Base-by-base conservation (phyloP, 176 grass and related monocot genomes). In the Leersia perrieri region DNA sequence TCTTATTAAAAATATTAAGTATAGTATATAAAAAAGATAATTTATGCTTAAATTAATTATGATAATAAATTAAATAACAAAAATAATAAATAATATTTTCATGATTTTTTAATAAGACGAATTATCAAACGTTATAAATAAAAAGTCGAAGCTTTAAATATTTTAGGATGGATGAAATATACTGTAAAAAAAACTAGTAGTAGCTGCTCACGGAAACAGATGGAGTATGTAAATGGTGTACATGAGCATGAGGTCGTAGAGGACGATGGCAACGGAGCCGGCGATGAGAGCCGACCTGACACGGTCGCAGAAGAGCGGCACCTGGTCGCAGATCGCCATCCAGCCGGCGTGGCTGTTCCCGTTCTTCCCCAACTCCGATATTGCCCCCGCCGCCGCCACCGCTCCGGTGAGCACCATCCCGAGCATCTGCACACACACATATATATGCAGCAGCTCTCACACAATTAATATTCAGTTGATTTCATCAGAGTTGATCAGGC, bases 281-380 rank as follows among this genome's bases (percentile, higher is more conserved):
- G 80, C 78, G 15, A 93, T 83, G 22, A 97, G 77, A 58, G 94
- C 60, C 5, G 87, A 84, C 66, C 27, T 89, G 30, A 91, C 89
- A 30, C 84, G 91, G 69, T 93, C 61, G 38, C 94, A 97, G 74
- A 88, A 97, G 8, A 30, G 15, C 11, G 31, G 67, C 0, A 97
- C 71, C 83, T 76, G 84, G 2, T 60, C 83, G 16, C 94, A 97
- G 47, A 94, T 91, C 18, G 94, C 78, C 30, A 47, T 41, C 94
- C 94, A 97, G 63, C 85, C 87, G 12, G 89, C 81, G 10, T 88
- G 94, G 39, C 29, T 70, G 70, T 97, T 97, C 12, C 94, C 94
- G 11, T 90, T 74, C 87, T 92, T 97, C 74, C 87, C 91, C 38
- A 94, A 18, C 16, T 82, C 55, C 15, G 94, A 83, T 26, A 90